Evolutionary conservation across 768 basidiomycete genomes (phyloP), one percentile per base, ranked within the genome.

Genomic region (Suillus sp.): DNA sequence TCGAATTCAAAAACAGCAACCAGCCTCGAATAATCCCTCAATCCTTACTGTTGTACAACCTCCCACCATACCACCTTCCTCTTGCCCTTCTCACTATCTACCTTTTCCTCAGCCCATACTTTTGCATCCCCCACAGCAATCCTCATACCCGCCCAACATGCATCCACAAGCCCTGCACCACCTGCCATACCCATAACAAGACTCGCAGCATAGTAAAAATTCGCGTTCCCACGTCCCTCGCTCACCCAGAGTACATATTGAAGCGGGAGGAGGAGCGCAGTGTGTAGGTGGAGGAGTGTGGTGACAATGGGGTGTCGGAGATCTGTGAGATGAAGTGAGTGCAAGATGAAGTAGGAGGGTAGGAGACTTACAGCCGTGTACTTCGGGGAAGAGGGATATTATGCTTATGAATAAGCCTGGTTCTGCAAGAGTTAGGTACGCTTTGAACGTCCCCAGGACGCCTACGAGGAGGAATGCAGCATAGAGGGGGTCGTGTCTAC

Each of bases 131-230:
- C 89, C 63, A 93, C 84, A 4, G 90, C 88, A 67, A 89, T 83
- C 68, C 89, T 80, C 72, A 96, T 78, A n/a, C 90, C 91, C 0
- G 95, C 92, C 82, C 89, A 92, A 34, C 93, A 79, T 34, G 86
- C 86, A 71, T 97, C 96, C 2, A 94, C 79, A 14, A 95, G 70
- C 20, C 90, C 90, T n/a, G 91, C 84, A 0, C 93, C 95, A 66
- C 92, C 90, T 3, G 89, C 91, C 66, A 95, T 83, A 0, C 94
- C 95, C 74, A 95, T 95, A 18, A 99, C 96, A 64, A 99, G 81
- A 2, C 95, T 98, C 4, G 91, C 89, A 0, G 97, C 97, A 70
- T 99, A 99, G 78, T 93, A 98, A 78, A 99, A 99, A 74, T 99
- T 99, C 53, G 96, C 95, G 70, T 99, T 99, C 2, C 95, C 97